Evolutionary conservation across 306 rosid genomes (phyloP).

Genomic region (Corylus americana): DNA sequence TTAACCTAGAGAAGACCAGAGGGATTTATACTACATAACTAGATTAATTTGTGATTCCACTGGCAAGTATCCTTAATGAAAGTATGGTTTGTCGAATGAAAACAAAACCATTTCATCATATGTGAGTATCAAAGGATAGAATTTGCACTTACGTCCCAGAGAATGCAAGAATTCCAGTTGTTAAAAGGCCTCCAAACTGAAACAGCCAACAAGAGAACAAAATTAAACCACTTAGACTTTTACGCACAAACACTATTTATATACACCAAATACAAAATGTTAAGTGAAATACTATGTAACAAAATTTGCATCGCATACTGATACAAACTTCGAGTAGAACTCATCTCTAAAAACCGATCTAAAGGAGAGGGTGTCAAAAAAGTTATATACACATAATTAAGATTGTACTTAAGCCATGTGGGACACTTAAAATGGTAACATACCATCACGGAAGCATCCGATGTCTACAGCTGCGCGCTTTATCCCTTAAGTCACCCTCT

Average conservation of each 20-base stretch:
- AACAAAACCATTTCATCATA: neutral
- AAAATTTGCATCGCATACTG: neutral
- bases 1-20: neutral
- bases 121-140: neutral
- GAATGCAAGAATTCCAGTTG: conserved; percentile 81
- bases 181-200: conserved; percentile 93
- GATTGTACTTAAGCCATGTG: too few relatives aligned
- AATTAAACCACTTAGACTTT: neutral
- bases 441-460: too few relatives aligned
- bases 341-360: too few relatives aligned
- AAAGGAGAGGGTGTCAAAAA: too few relatives aligned
- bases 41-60: neutral
- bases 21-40: neutral
- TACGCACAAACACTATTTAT: neutral
- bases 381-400: too few relatives aligned
- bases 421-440: too few relatives aligned
- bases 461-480: too few relatives aligned
- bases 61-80: neutral
- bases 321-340: neutral
- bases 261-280: neutral
- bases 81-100: neutral
- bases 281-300: neutral
- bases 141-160: conserved; percentile 80
- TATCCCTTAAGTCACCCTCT: too few relatives aligned
- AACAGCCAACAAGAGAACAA: neutral